Percentiles rank a stretch among this genome's conserved stretches.
Evolutionary conservation across 805 yeast species (phyloP).

Genomic region (Scheffersomyces coipomensis): DNA sequence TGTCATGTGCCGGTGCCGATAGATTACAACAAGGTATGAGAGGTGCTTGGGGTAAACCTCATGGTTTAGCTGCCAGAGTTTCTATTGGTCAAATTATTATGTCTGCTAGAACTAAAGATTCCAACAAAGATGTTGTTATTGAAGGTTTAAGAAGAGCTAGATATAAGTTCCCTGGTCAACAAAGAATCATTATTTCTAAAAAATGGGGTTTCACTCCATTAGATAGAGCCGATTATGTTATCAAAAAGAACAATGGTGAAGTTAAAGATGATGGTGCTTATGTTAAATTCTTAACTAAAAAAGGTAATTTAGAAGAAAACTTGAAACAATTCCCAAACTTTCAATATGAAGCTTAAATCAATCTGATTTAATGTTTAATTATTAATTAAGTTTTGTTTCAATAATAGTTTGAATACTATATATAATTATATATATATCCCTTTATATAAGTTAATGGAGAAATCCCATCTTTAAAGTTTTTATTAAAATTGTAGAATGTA

Average conservation of each 20-base stretch:
- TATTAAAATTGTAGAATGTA: too few species aligned
- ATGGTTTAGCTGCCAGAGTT: constrained; percentile 99
- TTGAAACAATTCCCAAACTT: constrained; percentile 90
- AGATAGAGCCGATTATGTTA: constrained; percentile 95
- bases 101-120: constrained; percentile 98
- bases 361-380: constrained; percentile 5
- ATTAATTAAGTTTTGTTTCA: neutral
- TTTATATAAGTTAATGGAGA: too few species aligned
- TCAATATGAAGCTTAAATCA: constrained; percentile 53
- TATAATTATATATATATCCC: too few species aligned
- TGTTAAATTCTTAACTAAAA: constrained; percentile 96
- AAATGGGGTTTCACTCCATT: constrained; percentile 99
- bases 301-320: constrained; percentile 94
- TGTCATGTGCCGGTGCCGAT: constrained; percentile 99
- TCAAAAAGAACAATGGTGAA: constrained; percentile 94
- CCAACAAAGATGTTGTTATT: constrained; percentile 94
- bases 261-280: constrained; percentile 99
- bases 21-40: constrained; percentile 99
- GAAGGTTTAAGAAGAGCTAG: constrained; percentile 99
- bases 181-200: constrained; percentile 97
- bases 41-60: constrained; percentile 99
- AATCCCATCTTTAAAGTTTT: too few species aligned
- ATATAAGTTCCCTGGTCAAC: constrained; percentile 99
- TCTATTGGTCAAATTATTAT: constrained; percentile 97
- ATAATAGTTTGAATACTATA: too few species aligned